phyloP scores from a whole-genome alignment of 1,284 basidiomycete genomes.

The Caloboletus firmus region DNA sequence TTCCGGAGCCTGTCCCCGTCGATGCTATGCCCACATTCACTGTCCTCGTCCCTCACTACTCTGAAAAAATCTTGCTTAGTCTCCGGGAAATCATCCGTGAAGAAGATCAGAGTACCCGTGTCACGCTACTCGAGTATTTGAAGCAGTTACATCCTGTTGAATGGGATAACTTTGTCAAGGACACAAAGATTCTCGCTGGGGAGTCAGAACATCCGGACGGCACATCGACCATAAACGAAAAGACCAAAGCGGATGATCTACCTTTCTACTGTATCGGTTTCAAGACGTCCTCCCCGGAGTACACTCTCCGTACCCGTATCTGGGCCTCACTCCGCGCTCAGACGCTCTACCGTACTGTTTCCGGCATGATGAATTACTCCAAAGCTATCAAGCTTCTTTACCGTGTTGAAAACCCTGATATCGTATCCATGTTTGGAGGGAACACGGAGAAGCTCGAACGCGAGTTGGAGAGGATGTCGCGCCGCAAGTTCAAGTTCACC shows the following conservation, averaged over 20 bases:
- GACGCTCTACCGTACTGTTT: conserved; percentile 98
- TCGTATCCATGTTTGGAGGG: conserved; percentile 94
- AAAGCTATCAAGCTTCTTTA: conserved; percentile 99
- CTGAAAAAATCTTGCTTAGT: conserved; percentile 93
- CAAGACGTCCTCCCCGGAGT: conserved; percentile 98
- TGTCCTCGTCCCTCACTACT: conserved; percentile 94
- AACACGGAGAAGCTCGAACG: conserved; percentile 97
- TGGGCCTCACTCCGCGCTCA: conserved; percentile 99
- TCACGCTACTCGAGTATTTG: conserved; percentile 93
- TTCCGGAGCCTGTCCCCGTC: conserved; percentile 90
- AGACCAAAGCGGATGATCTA: conserved; percentile 88
- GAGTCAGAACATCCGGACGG: conserved; percentile 72
- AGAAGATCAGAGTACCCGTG: conserved; percentile 94
- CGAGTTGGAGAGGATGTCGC: conserved; percentile 95
- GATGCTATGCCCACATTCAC: conserved; percentile 98
- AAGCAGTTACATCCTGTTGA: conserved; percentile 99
- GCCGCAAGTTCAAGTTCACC: conserved; percentile 98
- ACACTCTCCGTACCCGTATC: conserved; percentile 97
- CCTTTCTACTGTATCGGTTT: conserved; percentile 99
- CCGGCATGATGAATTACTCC: conserved; percentile 99
- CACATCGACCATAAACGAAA: conserved; percentile 67
- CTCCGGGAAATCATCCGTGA: conserved; percentile 95
- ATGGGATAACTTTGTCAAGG: conserved; percentile 99
- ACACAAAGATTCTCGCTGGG: conserved; percentile 98
- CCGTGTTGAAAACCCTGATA: conserved; percentile 99